Evolutionary conservation across 1,284 basidiomycete species (phyloP).

Genomic region (Pholiota adiposa): DNA sequence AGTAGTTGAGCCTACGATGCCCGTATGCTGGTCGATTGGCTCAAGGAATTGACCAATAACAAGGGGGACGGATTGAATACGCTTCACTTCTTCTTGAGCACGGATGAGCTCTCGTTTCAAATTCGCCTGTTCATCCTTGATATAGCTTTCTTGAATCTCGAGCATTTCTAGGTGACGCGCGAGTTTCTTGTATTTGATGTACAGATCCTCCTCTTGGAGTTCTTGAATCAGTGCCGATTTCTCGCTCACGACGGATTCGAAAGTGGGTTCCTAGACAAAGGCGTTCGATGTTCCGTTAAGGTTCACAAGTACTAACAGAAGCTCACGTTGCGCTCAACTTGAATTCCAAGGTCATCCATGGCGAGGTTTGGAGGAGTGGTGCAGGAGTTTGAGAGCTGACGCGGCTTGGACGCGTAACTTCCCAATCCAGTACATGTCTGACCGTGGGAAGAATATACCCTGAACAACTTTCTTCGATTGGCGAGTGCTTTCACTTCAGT

Average conservation of each 20-base stretch:
- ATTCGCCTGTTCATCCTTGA: slow-evolving; percentile 99
- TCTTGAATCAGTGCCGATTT: slow-evolving; percentile 86
- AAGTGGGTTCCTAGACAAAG: slow-evolving; percentile 79
- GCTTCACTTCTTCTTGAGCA: slow-evolving; percentile 99
- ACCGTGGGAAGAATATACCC: slow-evolving; percentile 35
- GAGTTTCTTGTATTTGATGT: slow-evolving; percentile 95
- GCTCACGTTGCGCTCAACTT: slow-evolving; percentile 82
- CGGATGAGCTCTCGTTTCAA: slow-evolving; percentile 97
- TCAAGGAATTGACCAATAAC: slow-evolving; percentile 99
- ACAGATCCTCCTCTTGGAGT: slow-evolving; percentile 91
- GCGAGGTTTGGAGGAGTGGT: slow-evolving; percentile 27
- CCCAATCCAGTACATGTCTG: slow-evolving; percentile 29
- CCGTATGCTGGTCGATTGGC: slow-evolving; percentile 97
- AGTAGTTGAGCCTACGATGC: slow-evolving; percentile 97
- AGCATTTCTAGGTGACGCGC: slow-evolving; percentile 93
- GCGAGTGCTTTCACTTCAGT: neutral
- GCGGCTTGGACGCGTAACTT: slow-evolving; percentile 52
- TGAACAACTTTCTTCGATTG: slow-evolving; percentile 11
- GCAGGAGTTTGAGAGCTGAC: slow-evolving; percentile 47
- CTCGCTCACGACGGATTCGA: slow-evolving; percentile 86
- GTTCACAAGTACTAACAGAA: neutral
- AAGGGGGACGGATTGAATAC: slow-evolving; percentile 98
- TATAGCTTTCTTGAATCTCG: slow-evolving; percentile 96
- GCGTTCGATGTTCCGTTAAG: slow-evolving; percentile 3
- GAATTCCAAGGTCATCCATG: slow-evolving; percentile 85